A percentile compares a stretch with the other conserved stretches of the same genome.
phyloP scores from a whole-genome alignment of 768 basidiomycete genomes.

The Dendrothele bispora region DNA sequence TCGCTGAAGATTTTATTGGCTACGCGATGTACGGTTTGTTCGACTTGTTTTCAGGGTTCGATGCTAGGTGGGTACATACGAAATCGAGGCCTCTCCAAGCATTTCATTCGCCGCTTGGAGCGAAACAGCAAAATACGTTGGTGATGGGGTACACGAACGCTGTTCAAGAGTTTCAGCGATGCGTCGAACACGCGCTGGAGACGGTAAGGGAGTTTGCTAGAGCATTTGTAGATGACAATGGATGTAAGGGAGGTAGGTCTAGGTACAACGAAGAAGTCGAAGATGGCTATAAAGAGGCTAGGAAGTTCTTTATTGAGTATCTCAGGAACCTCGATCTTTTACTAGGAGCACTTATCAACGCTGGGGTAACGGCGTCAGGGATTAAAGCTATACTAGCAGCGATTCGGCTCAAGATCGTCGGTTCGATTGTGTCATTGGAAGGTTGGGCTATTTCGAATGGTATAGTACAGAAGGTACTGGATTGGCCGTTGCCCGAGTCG shows the following conservation, averaged over 20 bases:
- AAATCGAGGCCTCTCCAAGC: conserved; percentile 30
- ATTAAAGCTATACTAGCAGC: conserved; percentile 23
- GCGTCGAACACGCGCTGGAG: conserved; percentile 11
- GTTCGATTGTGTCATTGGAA: conserved; percentile 22
- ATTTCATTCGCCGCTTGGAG: conserved; percentile 25
- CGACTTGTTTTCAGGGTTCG: conserved; percentile 32
- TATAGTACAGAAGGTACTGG: too few species aligned
- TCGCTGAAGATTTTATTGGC: conserved; percentile 20
- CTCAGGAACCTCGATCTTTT: conserved; percentile 19
- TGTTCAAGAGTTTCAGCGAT: conserved; percentile 31
- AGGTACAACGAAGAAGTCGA: conserved; percentile 17
- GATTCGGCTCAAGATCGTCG: conserved; percentile 23
- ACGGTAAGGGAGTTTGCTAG: conserved; percentile 5
- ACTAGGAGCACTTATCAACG: conserved; percentile 17
- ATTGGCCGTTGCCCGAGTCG: conserved; percentile 16
- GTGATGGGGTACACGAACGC: conserved; percentile 34
- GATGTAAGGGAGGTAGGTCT: conserved; percentile 13
- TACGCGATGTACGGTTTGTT: conserved; percentile 19
- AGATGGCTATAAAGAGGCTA: conserved; percentile 17
- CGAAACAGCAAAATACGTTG: conserved; percentile 16
- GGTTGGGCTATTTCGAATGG: too few species aligned
- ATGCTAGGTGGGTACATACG: conserved; percentile 22
- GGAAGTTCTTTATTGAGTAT: conserved; percentile 28
- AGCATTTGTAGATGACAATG: conserved; percentile 22
- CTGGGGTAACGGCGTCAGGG: conserved; percentile 32